A percentile compares a stretch with the other conserved stretches of the same genome.
Conservation (phyloP, 1,139 yeast genomes). For the Scheffersomyces titani region DNA sequence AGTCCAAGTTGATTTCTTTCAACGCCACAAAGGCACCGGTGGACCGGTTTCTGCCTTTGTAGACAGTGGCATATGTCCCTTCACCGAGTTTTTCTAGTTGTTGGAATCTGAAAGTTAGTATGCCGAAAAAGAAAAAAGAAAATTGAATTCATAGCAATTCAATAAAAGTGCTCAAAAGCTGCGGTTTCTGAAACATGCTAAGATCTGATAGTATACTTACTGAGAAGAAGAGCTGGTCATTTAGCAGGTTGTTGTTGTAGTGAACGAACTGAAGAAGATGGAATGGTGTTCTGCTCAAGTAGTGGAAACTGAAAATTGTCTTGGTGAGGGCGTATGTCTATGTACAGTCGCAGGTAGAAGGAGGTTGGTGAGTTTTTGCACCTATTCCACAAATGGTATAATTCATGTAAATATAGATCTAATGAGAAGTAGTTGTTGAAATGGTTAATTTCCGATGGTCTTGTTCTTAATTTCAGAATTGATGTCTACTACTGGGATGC, state of each 20-base stretch:
- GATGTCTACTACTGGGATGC: not conserved
- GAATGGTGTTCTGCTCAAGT: not conserved
- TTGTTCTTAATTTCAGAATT: not conserved
- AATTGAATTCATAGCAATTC: constrained; percentile 8
- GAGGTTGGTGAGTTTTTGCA: not conserved
- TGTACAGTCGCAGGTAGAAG: not conserved
- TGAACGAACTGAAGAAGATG: not conserved
- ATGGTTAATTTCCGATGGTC: not conserved
- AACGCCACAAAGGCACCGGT: constrained; percentile 93
- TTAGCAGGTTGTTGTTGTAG: not conserved
- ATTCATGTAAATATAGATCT: not conserved
- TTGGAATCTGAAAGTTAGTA: constrained; percentile 35
- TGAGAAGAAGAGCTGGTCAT: constrained; percentile 34
- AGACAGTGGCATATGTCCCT: constrained; percentile 98
- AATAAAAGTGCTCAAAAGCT: not conserved
- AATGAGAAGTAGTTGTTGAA: not conserved
- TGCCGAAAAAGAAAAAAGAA: not conserved
- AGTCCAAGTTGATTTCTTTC: constrained; percentile 90
- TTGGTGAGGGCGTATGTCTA: not conserved
- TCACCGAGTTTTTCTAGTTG: constrained; percentile 91
- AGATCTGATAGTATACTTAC: constrained; percentile 16
- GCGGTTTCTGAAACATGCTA: not conserved
- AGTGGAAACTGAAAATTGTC: not conserved
- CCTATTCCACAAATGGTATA: not conserved
- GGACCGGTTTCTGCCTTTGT: constrained; percentile 89